These are phyloP conservation scores for Amaranthus palmeri DNA, from an alignment of 148 eudicot genomes.

Conservation along the genomic window DNA sequence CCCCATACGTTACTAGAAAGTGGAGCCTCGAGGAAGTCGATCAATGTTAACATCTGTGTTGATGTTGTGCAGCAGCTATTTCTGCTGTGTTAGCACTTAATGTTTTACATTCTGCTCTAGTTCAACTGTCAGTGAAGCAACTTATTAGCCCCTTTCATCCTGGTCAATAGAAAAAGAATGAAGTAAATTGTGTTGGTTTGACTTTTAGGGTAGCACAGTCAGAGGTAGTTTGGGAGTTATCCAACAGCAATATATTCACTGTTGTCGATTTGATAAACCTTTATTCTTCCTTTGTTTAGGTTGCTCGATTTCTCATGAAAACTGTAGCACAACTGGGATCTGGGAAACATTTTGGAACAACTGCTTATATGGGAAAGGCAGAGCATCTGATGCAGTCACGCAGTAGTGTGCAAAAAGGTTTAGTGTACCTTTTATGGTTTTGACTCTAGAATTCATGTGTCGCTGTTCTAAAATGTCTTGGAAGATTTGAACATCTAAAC, in stretches of 20 bases:
- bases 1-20: not conserved
- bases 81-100: not conserved
- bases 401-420: constrained; percentile 66
- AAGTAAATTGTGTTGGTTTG: not conserved
- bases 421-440: constrained; percentile 14
- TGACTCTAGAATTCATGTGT: no score
- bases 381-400: constrained; percentile 66
- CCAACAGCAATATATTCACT: not conserved
- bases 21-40: not conserved
- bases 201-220: not conserved
- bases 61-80: not conserved
- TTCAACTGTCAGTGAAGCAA: not conserved
- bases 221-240: not conserved
- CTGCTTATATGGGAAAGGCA: constrained; percentile 66
- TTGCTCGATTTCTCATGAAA: constrained; percentile 88
- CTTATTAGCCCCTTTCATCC: not conserved
- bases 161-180: not conserved
- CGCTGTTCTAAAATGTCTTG: not conserved
- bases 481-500: not conserved
- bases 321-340: constrained; percentile 76
- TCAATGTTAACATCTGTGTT: not conserved
- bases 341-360: constrained; percentile 71
- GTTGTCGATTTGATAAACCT: not conserved
- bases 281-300: constrained; percentile 36
- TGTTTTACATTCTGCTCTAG: not conserved